Base-by-base conservation (phyloP, 2,329 filamentous ascomycete species). In the Decorospora gaudefroyi region DNA sequence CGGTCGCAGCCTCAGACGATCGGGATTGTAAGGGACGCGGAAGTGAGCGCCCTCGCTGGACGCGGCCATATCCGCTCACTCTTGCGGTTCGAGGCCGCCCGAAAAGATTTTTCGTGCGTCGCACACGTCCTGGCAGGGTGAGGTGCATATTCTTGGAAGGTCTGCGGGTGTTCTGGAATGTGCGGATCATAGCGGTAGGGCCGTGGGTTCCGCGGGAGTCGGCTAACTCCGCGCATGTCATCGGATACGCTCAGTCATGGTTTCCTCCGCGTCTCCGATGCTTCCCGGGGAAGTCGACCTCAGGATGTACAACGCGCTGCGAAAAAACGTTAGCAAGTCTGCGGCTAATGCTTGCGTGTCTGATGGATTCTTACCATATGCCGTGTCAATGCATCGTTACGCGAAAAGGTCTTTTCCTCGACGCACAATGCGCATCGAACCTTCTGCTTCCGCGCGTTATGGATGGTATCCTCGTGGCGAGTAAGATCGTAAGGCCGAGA, bases 401-500 rank as follows among this genome's bases (percentile, higher is more conserved):
- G 84, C 59, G 90, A 96, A 66, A 99, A 99, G 0, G 90, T 95
- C 79, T 97, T 97, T 65, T 97, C 92, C 62, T 97, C 91, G 1
- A 88, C 90, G 73, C 93, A 99, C 33, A 96, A 75, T 51, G 91
- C 85, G 72, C 93, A 99, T 30, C 90, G 85, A 6, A 96, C 90
- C 76, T 97, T 97, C 70, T 91, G 85, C 78, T 96, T 96, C 61
- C 88, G 84, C 1, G 85, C 86, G 61, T 96, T 96, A 79, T 97
- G 93, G 54, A 97, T 97, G 0, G 93, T 97, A 57, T 96, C 92
- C 70, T 99, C 93, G 67, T 99, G 93, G 15, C 93, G 81, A 0
- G 93, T 99, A 38, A 99, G 79, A 71, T 99, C 93, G 76, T 99
- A 99, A 1, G 93, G 93, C 13, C 93, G 80, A 1, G 92, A 96